phyloP scores from a whole-genome alignment of 805 yeast genomes.

The Candida chilensis region DNA sequence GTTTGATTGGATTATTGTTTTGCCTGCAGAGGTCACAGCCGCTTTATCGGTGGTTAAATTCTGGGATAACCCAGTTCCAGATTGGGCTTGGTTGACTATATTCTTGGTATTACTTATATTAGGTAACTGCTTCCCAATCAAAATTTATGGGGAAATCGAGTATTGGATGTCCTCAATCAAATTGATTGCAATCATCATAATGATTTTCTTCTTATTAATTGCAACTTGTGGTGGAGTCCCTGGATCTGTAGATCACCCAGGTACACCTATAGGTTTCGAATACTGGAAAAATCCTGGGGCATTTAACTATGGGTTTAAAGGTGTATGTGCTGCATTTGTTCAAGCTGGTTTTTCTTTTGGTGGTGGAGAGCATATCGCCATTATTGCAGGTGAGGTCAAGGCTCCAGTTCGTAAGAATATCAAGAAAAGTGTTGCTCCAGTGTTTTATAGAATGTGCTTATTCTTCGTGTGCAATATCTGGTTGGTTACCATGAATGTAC shows the following conservation, averaged over 20 bases:
- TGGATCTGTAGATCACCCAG: too few relatives aligned
- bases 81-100: conserved; percentile 29
- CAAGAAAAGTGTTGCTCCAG: conserved; percentile 52
- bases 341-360: conserved; percentile 33
- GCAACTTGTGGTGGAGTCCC: conserved; percentile 33
- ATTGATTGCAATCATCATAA: conserved; percentile 18
- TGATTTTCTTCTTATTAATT: conserved; percentile 24
- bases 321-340: conserved; percentile 26
- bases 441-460: conserved; percentile 50
- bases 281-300: conserved; percentile 59
- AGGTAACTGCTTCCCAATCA: conserved; percentile 18
- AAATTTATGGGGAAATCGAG: conserved; percentile 25
- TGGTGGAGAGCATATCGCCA: conserved; percentile 53
- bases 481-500: conserved; percentile 52
- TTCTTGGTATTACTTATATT: conserved; percentile 14
- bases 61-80: conserved; percentile 19
- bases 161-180: conserved; percentile 23
- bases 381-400: conserved; percentile 49
- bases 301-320: conserved; percentile 27
- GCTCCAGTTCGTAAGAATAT: conserved; percentile 48
- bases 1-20: conserved; percentile 37
- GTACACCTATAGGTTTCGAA: conserved; percentile 51
- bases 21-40: conserved; percentile 26
- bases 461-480: conserved; percentile 52
- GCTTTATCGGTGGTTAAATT: conserved; percentile 21